Conservation (phyloP, 495 filamentous ascomycete species). For the Hamigera avellanea region DNA sequence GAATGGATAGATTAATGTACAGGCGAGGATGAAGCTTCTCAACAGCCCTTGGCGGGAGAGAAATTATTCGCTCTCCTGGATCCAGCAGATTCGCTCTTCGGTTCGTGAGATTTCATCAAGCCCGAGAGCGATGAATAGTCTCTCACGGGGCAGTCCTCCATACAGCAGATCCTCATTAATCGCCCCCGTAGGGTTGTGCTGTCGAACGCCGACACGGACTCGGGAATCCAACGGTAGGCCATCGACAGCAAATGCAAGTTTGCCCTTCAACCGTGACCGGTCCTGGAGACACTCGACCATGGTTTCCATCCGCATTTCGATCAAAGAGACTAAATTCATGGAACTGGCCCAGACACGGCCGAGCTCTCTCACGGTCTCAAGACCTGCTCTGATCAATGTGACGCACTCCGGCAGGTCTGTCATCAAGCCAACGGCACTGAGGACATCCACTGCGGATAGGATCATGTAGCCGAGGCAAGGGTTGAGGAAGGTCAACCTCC, state of each 20-base stretch:
- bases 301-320: constrained; percentile 18
- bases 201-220: constrained; percentile 13
- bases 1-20: too few species aligned
- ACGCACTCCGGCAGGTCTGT: constrained; percentile 30
- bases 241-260: constrained; percentile 21
- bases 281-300: constrained; percentile 20
- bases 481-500: constrained; percentile 16
- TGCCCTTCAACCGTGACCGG: constrained; percentile 13
- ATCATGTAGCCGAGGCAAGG: constrained; percentile 35
- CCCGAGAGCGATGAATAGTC: constrained; percentile 22
- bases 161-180: constrained; percentile 25
- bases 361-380: constrained; percentile 25
- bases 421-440: constrained; percentile 25
- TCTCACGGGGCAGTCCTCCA: constrained; percentile 19
- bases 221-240: constrained; percentile 22
- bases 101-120: neutral
- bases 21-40: too few species aligned
- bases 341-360: constrained; percentile 23
- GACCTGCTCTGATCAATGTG: constrained; percentile 30
- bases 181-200: constrained; percentile 7
- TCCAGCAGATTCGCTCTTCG: neutral
- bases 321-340: constrained; percentile 13
- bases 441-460: constrained; percentile 34
- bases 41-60: too few species aligned
- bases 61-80: neutral